Percentiles rank a stretch among this genome's conserved stretches.
These are phyloP conservation scores for Phialophora expanda DNA, from an alignment of 2,329 filamentous ascomycete genomes.

Conservation along the genomic window DNA sequence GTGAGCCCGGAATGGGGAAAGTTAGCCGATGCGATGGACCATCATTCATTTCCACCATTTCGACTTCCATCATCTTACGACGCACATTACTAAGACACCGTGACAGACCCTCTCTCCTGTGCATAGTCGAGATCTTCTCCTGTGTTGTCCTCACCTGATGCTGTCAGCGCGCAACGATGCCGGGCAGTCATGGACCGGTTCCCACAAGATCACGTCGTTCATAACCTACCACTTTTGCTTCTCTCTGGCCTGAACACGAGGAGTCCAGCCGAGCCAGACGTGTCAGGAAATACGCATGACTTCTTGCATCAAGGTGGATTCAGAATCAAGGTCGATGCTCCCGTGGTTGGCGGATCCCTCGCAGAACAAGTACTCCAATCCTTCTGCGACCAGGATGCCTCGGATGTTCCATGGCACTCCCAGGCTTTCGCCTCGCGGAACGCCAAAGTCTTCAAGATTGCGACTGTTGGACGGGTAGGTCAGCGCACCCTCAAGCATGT, in stretches of 20 bases:
- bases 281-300: conserved; percentile 51
- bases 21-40: background rate
- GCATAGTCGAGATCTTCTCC: background rate
- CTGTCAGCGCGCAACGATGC: conserved; percentile 23
- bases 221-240: conserved; percentile 83
- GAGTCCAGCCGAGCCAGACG: conserved; percentile 44
- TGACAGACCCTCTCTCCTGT: background rate
- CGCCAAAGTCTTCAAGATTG: conserved; percentile 68
- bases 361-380: conserved; percentile 69
- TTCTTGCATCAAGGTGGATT: conserved; percentile 62
- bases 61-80: background rate
- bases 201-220: conserved; percentile 73
- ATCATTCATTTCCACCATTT: background rate
- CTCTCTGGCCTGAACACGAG: conserved; percentile 72
- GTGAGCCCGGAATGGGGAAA: background rate
- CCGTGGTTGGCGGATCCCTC: conserved; percentile 67
- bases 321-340: conserved; percentile 72
- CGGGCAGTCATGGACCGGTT: conserved; percentile 51
- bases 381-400: conserved; percentile 69
- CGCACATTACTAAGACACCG: background rate
- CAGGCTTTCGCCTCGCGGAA: conserved; percentile 58
- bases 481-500: conserved; percentile 40
- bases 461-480: conserved; percentile 80
- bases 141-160: conserved; percentile 2
- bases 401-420: conserved; percentile 69